Evolutionary conservation across 352 stramenopile genomes (phyloP), one percentile per base, ranked within the genome.

Genomic region (Phytophthora pini): DNA sequence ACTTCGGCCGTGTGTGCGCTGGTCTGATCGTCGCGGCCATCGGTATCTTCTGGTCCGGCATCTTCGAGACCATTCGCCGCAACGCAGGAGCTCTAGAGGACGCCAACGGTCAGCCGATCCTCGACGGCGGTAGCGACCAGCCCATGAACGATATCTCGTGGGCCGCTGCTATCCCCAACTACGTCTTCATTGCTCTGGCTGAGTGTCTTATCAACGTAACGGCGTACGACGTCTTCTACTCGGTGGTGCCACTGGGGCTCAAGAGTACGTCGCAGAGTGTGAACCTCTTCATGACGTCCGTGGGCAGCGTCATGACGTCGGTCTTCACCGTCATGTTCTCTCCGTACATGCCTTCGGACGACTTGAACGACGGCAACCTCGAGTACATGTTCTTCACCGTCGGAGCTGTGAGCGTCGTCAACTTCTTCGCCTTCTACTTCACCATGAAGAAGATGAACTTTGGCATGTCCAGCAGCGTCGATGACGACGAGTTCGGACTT

Each of bases 321-420:
- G 76, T 79, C 26, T 88, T 89, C 66, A 88, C 80, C 15, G 81
- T 90, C 66, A 82, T 90, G 70, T 90, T 88, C 70, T 61, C 65
- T 36, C 70, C 64, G 49, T 84, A 87, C 68, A 48, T 90, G 8
- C 53, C 57, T 36, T 65, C 60, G 11, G 64, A 90, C 69, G 49
- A 89, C 70, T 56, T 90, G 51, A 90, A 90, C 69, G 65, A 87
- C 2, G 71, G 72, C 61, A 58, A 89, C 67, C 59, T 90, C 31
- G 82, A 90, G 76, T 88, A 89, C 68, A 86, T 90, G 77, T 87
- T 88, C 65, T 90, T 86, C 67, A 72, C 68, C 1, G 69, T 89
- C 39, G 80, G 73, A 11, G 58, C 41, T 20, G 60, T 88, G 29
- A 80, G 72, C 22, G 29, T 85, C n/a, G 59, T 88, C 38, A 90